A percentile compares a stretch with the other conserved stretches of the same genome.
Evolutionary conservation across 2,329 filamentous ascomycete genomes (phyloP).

Genomic region (Tolypocladium sp.): DNA sequence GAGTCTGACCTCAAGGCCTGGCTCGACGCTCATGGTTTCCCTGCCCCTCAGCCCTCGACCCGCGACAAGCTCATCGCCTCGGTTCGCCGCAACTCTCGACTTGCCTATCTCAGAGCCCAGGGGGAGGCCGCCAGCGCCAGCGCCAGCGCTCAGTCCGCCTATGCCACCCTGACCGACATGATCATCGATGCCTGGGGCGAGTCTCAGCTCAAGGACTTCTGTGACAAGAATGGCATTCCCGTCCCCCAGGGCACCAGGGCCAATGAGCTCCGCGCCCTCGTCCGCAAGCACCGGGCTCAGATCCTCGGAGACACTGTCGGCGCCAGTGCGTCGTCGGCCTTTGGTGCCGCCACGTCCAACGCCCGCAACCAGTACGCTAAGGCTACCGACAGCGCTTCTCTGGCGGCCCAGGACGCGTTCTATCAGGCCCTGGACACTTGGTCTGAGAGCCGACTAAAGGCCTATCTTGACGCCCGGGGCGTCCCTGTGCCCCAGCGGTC

Average conservation of each 20-base stretch:
- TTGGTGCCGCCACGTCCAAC: constrained; percentile 64
- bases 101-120: constrained; percentile 62
- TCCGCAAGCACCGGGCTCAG: constrained; percentile 75
- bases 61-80: constrained; percentile 84
- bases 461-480: constrained; percentile 67
- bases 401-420: constrained; percentile 59
- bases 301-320: constrained; percentile 57
- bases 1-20: constrained; percentile 91
- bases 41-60: constrained; percentile 71
- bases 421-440: constrained; percentile 51
- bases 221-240: constrained; percentile 76
- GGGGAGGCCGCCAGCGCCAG: constrained; percentile 51
- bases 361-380: constrained; percentile 69
- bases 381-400: constrained; percentile 59
- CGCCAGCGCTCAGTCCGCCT: constrained; percentile 58
- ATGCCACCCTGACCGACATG: constrained; percentile 69
- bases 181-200: constrained; percentile 89
- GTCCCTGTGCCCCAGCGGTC: constrained; percentile 64
- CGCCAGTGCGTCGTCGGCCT: constrained; percentile 48
- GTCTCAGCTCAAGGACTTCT: constrained; percentile 80
- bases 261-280: constrained; percentile 82
- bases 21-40: constrained; percentile 81
- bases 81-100: constrained; percentile 82
- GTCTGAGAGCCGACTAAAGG: constrained; percentile 71
- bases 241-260: constrained; percentile 87